A percentile compares a stretch with the other conserved stretches of the same genome.
Conservation (phyloP, 257 asterid genomes). For the Nicotiana knightiana region DNA sequence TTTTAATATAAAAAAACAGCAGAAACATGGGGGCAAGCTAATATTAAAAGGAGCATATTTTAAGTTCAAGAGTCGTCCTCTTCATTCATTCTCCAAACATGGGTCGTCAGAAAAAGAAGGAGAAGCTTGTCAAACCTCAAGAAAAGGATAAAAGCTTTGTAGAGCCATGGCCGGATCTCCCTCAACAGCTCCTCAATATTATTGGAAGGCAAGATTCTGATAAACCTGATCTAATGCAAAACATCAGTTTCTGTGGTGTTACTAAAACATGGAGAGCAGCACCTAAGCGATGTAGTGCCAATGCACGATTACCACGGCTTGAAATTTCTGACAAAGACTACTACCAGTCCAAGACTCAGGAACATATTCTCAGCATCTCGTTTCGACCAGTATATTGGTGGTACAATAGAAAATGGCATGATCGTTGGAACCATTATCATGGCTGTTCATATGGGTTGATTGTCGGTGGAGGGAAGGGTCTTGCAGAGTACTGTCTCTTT, state of each 20-base stretch:
- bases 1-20: neutral
- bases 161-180: slow-evolving; percentile 8
- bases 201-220: slow-evolving; percentile 2
- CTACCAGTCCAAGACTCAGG: neutral
- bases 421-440: neutral
- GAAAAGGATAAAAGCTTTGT: neutral
- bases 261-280: neutral
- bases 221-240: neutral
- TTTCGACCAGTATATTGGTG: slow-evolving; percentile 6
- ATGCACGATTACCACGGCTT: slow-evolving; percentile 10
- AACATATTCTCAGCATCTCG: slow-evolving; percentile 7
- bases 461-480: neutral
- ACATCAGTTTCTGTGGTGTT: neutral
- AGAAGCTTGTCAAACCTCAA: neutral
- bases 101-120: neutral
- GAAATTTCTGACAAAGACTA: slow-evolving; percentile 8
- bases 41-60: neutral
- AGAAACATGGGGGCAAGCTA: neutral
- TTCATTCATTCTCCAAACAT: neutral
- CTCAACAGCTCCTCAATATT: slow-evolving; percentile 7
- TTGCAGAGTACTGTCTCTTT: neutral
- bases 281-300: slow-evolving; percentile 13
- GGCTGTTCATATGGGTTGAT: slow-evolving; percentile 17
- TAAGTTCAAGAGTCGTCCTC: neutral
- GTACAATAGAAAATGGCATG: neutral